Base-by-base conservation (phyloP, 176 grass and related monocot species). In the Eleusine indica region DNA sequence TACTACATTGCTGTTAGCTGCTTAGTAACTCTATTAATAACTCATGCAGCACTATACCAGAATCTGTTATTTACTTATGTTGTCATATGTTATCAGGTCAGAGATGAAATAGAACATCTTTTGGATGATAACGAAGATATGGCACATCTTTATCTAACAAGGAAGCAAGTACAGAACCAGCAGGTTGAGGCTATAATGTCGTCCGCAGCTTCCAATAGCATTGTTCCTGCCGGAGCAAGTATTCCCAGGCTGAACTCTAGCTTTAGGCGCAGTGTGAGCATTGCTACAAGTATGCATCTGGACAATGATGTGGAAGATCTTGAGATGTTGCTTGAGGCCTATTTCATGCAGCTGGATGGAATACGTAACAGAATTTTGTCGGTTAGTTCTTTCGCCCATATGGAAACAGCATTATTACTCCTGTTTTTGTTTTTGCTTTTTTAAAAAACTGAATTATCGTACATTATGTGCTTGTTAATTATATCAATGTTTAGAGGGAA, bases 71-170 rank as follows among this genome's bases (percentile, higher is more conserved):
- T 43, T 76, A 69, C 28, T 41, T 70, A 9, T 19, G 10, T 9
- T 47, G n/a, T 68, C 25, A 2, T 63, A n/a, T 67, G 25, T 53
- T 91, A 58, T 76, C 86, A 99, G 97, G 93, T 92, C 73, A 91
- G 97, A 77, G 93, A 99, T 86, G 97, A 99, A 90, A 99, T 99
- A 75, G 97, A 99, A 89, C 97, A 99, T 80, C 91, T 99, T 85
- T 87, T 99, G 77, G 97, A 96, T 87, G 97, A 99, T 78, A 95
- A 96, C 40, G 89, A 94, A 83, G 93, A 99, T 73, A 99, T 99
- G 97, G 87, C 86, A 57, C 86, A 99, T 90, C 56, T 99, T 71
- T 99, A 99, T 91, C 68, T 96, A 75, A 96, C 97, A 87, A 91
- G 97, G 77, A 99, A 99, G 75, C 97, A 99, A 86, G 87, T 87